A percentile compares a stretch with the other conserved stretches of the same genome.
Conservation (phyloP, 441 rosid genomes). For the Pelargonium australe region DNA sequence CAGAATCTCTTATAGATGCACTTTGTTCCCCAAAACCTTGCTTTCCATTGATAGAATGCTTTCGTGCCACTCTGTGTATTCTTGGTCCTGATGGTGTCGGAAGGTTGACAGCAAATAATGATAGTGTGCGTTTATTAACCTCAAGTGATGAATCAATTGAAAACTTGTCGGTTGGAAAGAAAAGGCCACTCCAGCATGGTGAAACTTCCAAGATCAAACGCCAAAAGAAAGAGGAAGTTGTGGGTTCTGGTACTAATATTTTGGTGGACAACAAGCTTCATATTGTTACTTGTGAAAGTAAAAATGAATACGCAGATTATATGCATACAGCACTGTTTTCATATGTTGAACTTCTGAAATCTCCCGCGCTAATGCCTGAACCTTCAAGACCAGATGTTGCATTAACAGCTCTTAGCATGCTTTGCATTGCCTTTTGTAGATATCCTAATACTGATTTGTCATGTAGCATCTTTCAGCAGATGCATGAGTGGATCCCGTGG, state of each 20-base stretch:
- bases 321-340: conserved; percentile 50
- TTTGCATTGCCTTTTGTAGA: conserved; percentile 65
- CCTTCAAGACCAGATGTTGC: conserved; percentile 50
- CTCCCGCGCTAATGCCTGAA: conserved; percentile 40
- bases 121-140: conserved; percentile 25
- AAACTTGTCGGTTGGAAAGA: conserved; percentile 49
- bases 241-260: conserved; percentile 29
- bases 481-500: conserved; percentile 86
- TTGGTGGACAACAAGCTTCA: conserved; percentile 30
- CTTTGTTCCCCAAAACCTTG: conserved; percentile 72
- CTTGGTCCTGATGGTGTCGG: conserved; percentile 54
- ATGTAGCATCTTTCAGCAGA: conserved; percentile 46
- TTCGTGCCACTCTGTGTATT: conserved; percentile 51
- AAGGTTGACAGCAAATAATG: conserved; percentile 31
- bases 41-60: conserved; percentile 63
- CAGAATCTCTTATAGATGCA: conserved; percentile 54
- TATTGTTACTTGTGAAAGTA: conserved; percentile 34
- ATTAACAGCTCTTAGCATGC: conserved; percentile 77
- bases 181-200: conserved; percentile 46
- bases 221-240: conserved; percentile 49
- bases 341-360: conserved; percentile 51
- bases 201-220: conserved; percentile 48
- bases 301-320: conserved; percentile 49
- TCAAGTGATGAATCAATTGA: conserved; percentile 30
- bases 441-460: conserved; percentile 51